Evolutionary conservation across 306 rosid genomes (phyloP).

Genomic region (Gastrolobium bilobum): DNA sequence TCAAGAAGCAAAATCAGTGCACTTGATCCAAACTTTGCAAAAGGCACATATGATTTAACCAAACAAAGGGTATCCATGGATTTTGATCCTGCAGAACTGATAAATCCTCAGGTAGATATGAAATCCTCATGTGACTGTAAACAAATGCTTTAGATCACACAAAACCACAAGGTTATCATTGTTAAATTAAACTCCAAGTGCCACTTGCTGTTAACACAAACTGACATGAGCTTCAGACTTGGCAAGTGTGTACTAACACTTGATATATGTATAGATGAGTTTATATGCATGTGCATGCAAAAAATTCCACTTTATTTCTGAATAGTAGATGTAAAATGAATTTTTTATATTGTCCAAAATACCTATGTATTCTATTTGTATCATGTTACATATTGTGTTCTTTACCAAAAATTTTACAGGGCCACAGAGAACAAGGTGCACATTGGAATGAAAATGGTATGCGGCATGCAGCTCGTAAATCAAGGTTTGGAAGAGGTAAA

Average conservation of each 20-base stretch:
- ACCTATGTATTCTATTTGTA: constrained; percentile 10
- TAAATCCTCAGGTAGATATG: constrained; percentile 54
- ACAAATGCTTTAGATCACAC: constrained; percentile 12
- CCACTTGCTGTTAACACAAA: neutral
- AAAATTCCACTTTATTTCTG: neutral
- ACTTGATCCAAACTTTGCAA: constrained; percentile 82
- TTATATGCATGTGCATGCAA: neutral
- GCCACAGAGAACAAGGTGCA: constrained; percentile 43
- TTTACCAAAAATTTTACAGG: constrained; percentile 50
- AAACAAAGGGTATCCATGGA: constrained; percentile 54
- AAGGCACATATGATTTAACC: constrained; percentile 56
- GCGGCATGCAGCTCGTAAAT: constrained; percentile 64
- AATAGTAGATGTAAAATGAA: neutral
- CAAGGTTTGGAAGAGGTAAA: constrained; percentile 91
- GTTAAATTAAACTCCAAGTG: neutral
- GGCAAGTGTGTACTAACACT: neutral
- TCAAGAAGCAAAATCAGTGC: constrained; percentile 89
- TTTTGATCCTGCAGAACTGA: constrained; percentile 45
- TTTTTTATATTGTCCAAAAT: neutral
- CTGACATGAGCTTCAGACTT: neutral
- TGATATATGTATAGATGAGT: neutral
- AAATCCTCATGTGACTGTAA: neutral
- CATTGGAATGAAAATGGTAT: constrained; percentile 63
- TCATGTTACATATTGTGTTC: constrained; percentile 28
- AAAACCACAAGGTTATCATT: constrained; percentile 14